Percentiles rank a stretch among this genome's conserved stretches.
These are phyloP conservation scores for Stramenopiles sp. DNA, from an alignment of 352 stramenopile genomes.

Conservation along the genomic window DNA sequence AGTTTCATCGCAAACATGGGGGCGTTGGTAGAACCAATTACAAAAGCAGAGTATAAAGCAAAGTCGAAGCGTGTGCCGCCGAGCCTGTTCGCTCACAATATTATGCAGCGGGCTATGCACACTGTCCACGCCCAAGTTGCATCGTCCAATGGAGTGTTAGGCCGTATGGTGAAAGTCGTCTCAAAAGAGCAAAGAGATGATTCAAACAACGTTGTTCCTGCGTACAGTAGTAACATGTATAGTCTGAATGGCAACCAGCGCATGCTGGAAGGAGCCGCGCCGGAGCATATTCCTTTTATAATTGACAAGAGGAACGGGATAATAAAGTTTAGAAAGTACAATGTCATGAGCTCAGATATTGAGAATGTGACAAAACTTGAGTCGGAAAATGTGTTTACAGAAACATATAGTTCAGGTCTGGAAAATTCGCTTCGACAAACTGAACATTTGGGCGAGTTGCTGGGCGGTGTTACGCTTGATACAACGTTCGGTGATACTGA, in stretches of 20 bases:
- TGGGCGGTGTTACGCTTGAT: constrained; percentile 13
- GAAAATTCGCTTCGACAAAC: neutral
- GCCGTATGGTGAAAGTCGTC: constrained; percentile 30
- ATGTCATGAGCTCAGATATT: neutral
- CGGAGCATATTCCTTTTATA: neutral
- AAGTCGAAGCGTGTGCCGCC: constrained; percentile 27
- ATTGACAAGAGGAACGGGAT: neutral
- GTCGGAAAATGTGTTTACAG: neutral
- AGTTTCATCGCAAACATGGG: constrained; percentile 35
- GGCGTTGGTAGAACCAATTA: constrained; percentile 31
- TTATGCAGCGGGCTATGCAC: constrained; percentile 23
- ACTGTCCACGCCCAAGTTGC: constrained; percentile 28
- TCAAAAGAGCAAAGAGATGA: neutral
- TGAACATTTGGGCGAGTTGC: neutral
- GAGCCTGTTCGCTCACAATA: constrained; percentile 33
- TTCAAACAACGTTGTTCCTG: neutral
- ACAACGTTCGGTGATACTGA: constrained; percentile 20
- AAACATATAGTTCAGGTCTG: neutral
- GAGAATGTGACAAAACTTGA: neutral
- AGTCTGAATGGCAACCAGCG: constrained; percentile 26
- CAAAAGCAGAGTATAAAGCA: constrained; percentile 25
- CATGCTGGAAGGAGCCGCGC: neutral
- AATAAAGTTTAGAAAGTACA: neutral
- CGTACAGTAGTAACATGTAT: constrained; percentile 21
- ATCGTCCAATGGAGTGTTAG: constrained; percentile 33